Evolutionary conservation across 2,329 filamentous ascomycete genomes (phyloP).

Genomic region (Pezicula radicicola): DNA sequence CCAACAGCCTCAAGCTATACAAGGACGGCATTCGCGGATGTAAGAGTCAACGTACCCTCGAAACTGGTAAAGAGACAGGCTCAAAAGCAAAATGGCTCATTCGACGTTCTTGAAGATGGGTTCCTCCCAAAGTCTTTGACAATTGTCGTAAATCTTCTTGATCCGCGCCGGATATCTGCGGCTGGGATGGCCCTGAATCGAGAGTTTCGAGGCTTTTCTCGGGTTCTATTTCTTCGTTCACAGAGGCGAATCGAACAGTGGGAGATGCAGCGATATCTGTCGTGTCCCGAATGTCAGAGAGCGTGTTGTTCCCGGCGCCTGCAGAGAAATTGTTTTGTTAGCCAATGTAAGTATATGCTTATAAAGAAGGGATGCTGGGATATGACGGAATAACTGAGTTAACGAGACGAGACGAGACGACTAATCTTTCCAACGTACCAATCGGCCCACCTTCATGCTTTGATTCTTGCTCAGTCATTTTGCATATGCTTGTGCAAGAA

Average conservation of each 20-base stretch:
- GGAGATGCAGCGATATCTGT: constrained; percentile 30
- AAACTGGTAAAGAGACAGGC: constrained; percentile 81
- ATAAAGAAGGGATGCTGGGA: background rate
- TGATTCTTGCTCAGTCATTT: constrained; percentile 2
- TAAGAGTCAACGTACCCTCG: constrained; percentile 60
- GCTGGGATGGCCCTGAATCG: constrained; percentile 20
- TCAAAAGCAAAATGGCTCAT: constrained; percentile 89
- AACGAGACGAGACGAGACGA: background rate
- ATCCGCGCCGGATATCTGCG: constrained; percentile 12
- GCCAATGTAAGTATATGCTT: background rate
- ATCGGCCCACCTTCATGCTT: background rate
- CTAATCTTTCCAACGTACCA: background rate
- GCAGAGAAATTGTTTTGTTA: background rate
- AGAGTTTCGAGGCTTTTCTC: constrained; percentile 29
- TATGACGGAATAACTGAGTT: constrained; percentile 1
- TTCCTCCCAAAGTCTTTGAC: constrained; percentile 68
- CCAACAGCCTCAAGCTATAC: background rate
- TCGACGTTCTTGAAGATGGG: constrained; percentile 75
- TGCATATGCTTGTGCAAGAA: constrained; percentile 2
- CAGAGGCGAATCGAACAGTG: constrained; percentile 69
- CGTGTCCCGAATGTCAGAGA: background rate
- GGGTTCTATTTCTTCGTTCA: constrained; percentile 67
- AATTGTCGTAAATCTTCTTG: constrained; percentile 37
- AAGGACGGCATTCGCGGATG: background rate
- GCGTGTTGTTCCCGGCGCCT: background rate